A percentile compares a stretch with the other conserved stretches of the same genome.
Evolutionary conservation across 306 rosid species (phyloP).

Genomic region (Chamaecrista fasciculata): DNA sequence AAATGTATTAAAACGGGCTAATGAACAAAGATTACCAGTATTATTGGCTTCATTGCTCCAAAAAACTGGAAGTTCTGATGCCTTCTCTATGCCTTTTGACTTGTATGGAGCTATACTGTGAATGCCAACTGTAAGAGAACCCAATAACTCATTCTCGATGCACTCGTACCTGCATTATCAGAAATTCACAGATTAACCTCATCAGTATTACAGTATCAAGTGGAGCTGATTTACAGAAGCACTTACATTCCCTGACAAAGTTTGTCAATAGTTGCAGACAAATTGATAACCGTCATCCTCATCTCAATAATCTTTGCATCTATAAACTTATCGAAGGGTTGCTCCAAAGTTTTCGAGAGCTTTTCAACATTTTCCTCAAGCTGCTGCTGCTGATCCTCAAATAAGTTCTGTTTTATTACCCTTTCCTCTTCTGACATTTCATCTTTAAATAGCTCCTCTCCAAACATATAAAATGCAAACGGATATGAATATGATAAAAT

Average conservation of each 20-base stretch:
- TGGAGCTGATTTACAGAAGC: conserved; percentile 10
- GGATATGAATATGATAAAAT: conserved; percentile 94
- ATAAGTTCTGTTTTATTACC: conserved; percentile 80
- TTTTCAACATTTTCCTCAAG: conserved; percentile 91
- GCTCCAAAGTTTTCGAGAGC: conserved; percentile 79
- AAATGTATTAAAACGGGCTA: conserved; percentile 15
- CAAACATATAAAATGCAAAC: conserved; percentile 97
- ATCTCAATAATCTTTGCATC: conserved; percentile 61
- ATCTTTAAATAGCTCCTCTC: conserved; percentile 86
- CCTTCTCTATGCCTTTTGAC: conserved; percentile 92
- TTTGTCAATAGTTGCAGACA: conserved; percentile 58
- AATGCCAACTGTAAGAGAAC: conserved; percentile 54
- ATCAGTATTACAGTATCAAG: conserved; percentile 14
- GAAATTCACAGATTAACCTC: conserved; percentile 24
- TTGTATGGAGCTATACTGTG: conserved; percentile 87
- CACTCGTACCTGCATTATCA: conserved; percentile 77
- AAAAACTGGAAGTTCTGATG: conserved; percentile 63
- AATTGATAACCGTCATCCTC: conserved; percentile 78
- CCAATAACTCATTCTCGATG: conserved; percentile 88
- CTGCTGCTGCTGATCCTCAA: conserved; percentile 99
- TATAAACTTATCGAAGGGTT: conserved; percentile 59
- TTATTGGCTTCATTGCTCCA: conserved; percentile 48
- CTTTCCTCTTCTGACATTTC: conserved; percentile 65
- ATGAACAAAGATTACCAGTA: too few species aligned
- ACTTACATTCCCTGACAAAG: conserved; percentile 81